phyloP scores from a whole-genome alignment of 768 basidiomycete species.

The Brasilioporus rufonigricans region DNA sequence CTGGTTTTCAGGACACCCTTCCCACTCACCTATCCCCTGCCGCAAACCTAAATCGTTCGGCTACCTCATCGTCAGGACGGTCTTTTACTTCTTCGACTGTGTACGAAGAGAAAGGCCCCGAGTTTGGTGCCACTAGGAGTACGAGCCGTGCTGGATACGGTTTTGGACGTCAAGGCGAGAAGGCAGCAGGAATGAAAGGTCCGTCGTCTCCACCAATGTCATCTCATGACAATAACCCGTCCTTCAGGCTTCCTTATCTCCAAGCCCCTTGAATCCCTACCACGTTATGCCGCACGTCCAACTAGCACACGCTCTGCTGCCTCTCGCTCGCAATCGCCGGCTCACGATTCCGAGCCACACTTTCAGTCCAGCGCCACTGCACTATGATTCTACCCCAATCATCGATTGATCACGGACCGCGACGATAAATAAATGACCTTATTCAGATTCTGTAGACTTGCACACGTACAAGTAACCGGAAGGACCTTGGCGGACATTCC shows the following conservation, averaged over 20 bases:
- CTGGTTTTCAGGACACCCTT: constrained; percentile 47
- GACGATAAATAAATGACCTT: constrained; percentile 18
- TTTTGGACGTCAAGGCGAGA: constrained; percentile 81
- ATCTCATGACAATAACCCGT: constrained; percentile 3
- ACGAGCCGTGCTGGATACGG: constrained; percentile 55
- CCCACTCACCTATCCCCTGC: constrained; percentile 40
- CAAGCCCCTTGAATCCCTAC: constrained; percentile 60
- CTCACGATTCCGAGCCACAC: constrained; percentile 16
- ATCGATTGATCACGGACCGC: constrained; percentile 19
- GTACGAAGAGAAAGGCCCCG: constrained; percentile 30
- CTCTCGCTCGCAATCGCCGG: constrained; percentile 24
- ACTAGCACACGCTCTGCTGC: constrained; percentile 20
- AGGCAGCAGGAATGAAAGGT: constrained; percentile 63
- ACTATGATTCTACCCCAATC: constrained; percentile 20
- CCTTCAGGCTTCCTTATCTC: constrained; percentile 51
- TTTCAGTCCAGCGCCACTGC: constrained; percentile 31
- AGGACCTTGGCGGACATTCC: constrained; percentile 18
- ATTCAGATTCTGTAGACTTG: constrained; percentile 11
- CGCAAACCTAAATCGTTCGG: constrained; percentile 24
- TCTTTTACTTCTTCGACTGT: constrained; percentile 28
- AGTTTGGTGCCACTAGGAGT: constrained; percentile 20
- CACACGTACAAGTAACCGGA: constrained; percentile 8
- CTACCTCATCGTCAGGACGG: constrained; percentile 22
- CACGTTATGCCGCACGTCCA: constrained; percentile 50
- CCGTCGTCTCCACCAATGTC: constrained; percentile 8